Base-by-base conservation (phyloP, 1,284 basidiomycete species). In the Rhodotorula sp. region DNA sequence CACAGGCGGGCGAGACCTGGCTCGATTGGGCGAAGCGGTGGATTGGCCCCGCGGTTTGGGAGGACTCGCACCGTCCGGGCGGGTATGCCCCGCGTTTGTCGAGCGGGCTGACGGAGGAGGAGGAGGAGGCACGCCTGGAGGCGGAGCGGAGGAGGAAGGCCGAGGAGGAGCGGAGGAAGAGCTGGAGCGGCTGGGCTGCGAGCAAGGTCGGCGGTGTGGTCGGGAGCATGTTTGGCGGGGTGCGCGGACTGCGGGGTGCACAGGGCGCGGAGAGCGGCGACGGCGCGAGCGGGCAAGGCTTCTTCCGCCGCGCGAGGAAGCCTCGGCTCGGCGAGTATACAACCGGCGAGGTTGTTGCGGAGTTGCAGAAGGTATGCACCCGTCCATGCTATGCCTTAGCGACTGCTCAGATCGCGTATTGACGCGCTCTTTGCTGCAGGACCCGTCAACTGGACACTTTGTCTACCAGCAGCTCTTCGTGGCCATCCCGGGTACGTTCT, bases 391-490 rank as follows among this genome's bases (percentile, higher is more conserved):
- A 19, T 32, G 3, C 34, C 21, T 6, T 25, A 39, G 3, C 29
- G 17, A 15, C 29, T 19, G 17, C 2, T 27, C 3, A 7, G 48
- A 27, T 36, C 34, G 27, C 1, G 34, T n/a, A n/a, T 21, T 39
- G 21, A n/a, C 19, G 0, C n/a, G 13, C 39, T 10, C 7, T 17
- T 6, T n/a, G 1, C n/a, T 37, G 25, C 61, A 75, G 73, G 73
- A 77, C 19, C 63, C 67, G 10, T 27, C 21, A 7, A 70, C 73
- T 19, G 68, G 68, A 29, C 61, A 71, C 39, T 77, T 75, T 36
- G 73, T 77, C 41, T 77, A 77, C 70, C 70, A 74, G 54, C 66
- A 70, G 37, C 67, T 76, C 34, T 72, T 66, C 19, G 73, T 71
- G 50, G 71, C 65, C 25, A 41, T 77, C 12, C 76, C 76, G 21